Percentiles rank a stretch among this genome's conserved stretches.
Conservation (phyloP, 805 yeast genomes). For the Ogataea minuta region DNA sequence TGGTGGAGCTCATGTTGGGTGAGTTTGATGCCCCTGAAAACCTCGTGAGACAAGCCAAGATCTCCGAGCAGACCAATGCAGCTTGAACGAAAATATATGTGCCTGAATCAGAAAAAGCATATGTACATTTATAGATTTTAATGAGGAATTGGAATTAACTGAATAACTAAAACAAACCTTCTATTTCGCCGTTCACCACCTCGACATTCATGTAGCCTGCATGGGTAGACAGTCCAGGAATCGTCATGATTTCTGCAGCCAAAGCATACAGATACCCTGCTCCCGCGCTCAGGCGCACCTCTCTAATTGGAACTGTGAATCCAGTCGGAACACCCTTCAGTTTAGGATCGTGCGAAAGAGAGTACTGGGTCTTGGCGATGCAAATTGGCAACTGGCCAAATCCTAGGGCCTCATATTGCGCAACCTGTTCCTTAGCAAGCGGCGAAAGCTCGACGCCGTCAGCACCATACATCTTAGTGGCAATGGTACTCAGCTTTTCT, state of each 20-base stretch:
- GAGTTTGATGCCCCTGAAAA: constrained; percentile 68
- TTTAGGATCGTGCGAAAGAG: constrained; percentile 77
- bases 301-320: constrained; percentile 77
- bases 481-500: constrained; percentile 64
- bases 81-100: constrained; percentile 8
- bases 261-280: constrained; percentile 83
- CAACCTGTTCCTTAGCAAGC: constrained; percentile 68
- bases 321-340: constrained; percentile 83
- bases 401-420: constrained; percentile 68
- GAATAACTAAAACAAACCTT: constrained; percentile 60
- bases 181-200: constrained; percentile 77
- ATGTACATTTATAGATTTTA: too few relatives aligned
- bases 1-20: constrained; percentile 67
- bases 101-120: too few relatives aligned
- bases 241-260: constrained; percentile 84
- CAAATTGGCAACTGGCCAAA: constrained; percentile 77
- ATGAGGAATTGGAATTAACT: not conserved
- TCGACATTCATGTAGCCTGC: constrained; percentile 87
- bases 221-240: constrained; percentile 83
- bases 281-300: constrained; percentile 80
- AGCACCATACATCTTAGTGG: constrained; percentile 78
- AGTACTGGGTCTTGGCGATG: constrained; percentile 84
- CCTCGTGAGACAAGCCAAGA: constrained; percentile 65
- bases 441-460: constrained; percentile 65
- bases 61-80: constrained; percentile 38